Evolutionary conservation across 2,329 filamentous ascomycete genomes (phyloP), one percentile per base, ranked within the genome.

Genomic region (Stagonosporopsis chrysanthemi): DNA sequence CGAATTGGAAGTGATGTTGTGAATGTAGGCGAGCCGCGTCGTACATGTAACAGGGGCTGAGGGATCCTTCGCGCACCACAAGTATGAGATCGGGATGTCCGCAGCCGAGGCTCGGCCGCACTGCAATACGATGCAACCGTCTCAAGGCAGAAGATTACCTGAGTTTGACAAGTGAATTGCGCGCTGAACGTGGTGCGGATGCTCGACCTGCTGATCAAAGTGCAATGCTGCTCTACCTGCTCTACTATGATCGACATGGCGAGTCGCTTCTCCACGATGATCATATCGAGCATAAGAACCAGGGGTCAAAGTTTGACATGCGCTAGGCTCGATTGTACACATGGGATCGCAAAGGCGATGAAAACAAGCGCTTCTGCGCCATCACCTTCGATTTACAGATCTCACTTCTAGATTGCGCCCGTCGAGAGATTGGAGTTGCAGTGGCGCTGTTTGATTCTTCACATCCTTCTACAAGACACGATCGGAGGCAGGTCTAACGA

Each of bases 211-310:
- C 31, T 48, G 43, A 49, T 43, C 39, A 23, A n/a, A 33, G 11
- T 35, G 7, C 17, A 23, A 48, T 42, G 28, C 29, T 35, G n/a
- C 17, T 42, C 28, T 45, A 46, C 35, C n/a, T n/a, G n/a, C n/a
- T n/a, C n/a, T n/a, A n/a, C n/a, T n/a, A 50, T 45, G 54, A 57
- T 48, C 38, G 41, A 33, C 54, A 40, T 23, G 48, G 54, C 43
- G 35, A 48, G 26, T 26, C 19, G 14, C 17, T 12, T 23, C 19
- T 19, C 7, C 15, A 31, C 31, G 31, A n/a, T 33, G 38, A 39
- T 43, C 6, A 19, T 23, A 39, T 12, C 39, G 19, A 26, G 22
- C 35, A 35, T 49, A 7, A 41, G 15, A 11, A 22, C 26, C 14
- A 17, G 17, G 36, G 26, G 19, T 7, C 36, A 9, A 38, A 33